Conservation (phyloP, 2,329 filamentous ascomycete genomes). For the Thielaviopsis musarum region DNA sequence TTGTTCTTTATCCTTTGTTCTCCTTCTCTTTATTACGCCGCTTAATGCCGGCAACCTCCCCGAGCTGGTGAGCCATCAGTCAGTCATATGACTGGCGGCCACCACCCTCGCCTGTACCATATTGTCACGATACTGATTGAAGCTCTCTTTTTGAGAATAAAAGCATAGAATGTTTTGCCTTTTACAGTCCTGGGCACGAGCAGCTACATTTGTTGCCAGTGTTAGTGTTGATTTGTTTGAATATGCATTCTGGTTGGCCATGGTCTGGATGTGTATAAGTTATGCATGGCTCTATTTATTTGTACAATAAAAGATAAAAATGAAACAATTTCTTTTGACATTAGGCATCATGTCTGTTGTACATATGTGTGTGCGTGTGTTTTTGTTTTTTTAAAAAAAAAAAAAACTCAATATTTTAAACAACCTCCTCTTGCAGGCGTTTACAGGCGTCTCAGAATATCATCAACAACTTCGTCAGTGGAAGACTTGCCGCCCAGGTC, state of each 20-base stretch:
- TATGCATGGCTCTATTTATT: background rate
- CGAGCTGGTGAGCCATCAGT: too few species aligned
- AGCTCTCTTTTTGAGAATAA: background rate
- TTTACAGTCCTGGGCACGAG: background rate
- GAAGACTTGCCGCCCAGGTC: slow-evolving; percentile 79
- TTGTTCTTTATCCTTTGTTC: background rate
- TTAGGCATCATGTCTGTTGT: background rate
- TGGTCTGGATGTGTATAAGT: background rate
- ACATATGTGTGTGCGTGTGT: background rate
- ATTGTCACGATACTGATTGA: slow-evolving; percentile 10
- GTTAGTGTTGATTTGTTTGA: background rate
- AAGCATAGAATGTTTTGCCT: background rate
- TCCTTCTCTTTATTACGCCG: background rate
- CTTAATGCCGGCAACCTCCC: background rate
- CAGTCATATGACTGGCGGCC: background rate
- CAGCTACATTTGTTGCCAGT: background rate
- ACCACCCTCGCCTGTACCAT: slow-evolving; percentile 9
- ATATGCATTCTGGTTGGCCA: background rate
- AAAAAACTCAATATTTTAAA: too few species aligned
- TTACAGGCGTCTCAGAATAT: slow-evolving; percentile 71
- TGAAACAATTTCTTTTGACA: background rate
- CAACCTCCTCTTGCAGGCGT: background rate
- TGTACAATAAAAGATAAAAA: background rate
- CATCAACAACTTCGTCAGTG: slow-evolving; percentile 73
- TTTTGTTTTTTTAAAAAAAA: background rate